phyloP scores from a whole-genome alignment of 768 basidiomycete species.

The Podaxis mareebaensis region DNA sequence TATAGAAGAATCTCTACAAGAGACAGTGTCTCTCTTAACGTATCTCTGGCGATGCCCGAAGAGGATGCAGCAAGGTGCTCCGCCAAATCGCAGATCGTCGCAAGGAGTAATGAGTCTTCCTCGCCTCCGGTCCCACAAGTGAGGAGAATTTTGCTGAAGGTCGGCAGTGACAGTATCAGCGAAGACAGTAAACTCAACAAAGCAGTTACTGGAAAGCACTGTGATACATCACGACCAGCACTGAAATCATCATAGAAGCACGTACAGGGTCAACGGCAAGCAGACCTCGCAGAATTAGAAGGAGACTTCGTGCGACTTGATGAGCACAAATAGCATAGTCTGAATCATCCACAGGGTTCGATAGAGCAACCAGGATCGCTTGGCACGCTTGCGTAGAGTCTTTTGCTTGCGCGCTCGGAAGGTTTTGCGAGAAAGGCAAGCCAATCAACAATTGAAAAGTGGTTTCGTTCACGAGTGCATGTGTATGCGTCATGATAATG shows the following conservation, averaged over 20 bases:
- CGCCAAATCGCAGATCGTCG: background rate
- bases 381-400: slow-evolving; percentile 45
- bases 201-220: slow-evolving; percentile 50
- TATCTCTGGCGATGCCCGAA: background rate
- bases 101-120: slow-evolving; percentile 35
- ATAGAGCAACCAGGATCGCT: slow-evolving; percentile 46
- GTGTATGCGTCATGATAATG: slow-evolving; percentile 59
- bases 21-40: slow-evolving; percentile 34
- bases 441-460: slow-evolving; percentile 59
- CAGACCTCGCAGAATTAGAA: slow-evolving; percentile 41
- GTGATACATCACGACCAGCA: slow-evolving; percentile 16
- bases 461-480: slow-evolving; percentile 33
- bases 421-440: slow-evolving; percentile 22
- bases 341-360: slow-evolving; percentile 31
- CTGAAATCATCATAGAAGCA: slow-evolving; percentile 8
- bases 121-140: slow-evolving; percentile 24
- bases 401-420: slow-evolving; percentile 7
- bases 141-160: slow-evolving; percentile 29
- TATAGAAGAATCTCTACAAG: slow-evolving; percentile 59
- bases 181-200: slow-evolving; percentile 53
- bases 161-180: slow-evolving; percentile 45
- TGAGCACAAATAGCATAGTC: slow-evolving; percentile 34
- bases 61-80: background rate
- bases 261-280: slow-evolving; percentile 42
- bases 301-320: slow-evolving; percentile 35